A percentile compares a stretch with the other conserved stretches of the same genome.
These are phyloP conservation scores for Tetrapisispora taiwanensis DNA, from an alignment of 805 yeast genomes.

Conservation along the genomic window DNA sequence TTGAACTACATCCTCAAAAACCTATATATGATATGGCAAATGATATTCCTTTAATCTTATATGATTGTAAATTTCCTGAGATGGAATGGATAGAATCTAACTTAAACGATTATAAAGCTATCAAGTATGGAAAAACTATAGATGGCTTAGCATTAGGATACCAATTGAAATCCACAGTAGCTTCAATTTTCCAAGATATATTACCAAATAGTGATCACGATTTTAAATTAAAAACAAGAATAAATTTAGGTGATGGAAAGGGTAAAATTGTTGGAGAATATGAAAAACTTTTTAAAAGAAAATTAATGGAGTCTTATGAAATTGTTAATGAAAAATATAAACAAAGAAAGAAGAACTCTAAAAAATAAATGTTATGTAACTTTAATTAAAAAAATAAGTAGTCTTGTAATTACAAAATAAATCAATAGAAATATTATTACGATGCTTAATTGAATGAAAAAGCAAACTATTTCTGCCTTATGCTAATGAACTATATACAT, in stretches of 20 bases:
- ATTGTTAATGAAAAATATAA: constrained; percentile 55
- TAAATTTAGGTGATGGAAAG: constrained; percentile 67
- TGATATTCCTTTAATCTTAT: constrained; percentile 77
- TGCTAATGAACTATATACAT: too few relatives aligned
- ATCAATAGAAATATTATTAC: too few relatives aligned
- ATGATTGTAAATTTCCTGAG: constrained; percentile 68
- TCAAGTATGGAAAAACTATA: constrained; percentile 35
- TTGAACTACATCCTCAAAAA: constrained; percentile 46
- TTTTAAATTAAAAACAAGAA: constrained; percentile 25
- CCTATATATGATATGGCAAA: constrained; percentile 86
- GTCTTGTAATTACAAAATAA: not conserved
- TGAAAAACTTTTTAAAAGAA: constrained; percentile 47
- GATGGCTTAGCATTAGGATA: constrained; percentile 47
- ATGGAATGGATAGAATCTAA: constrained; percentile 49
- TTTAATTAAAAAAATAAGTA: not conserved
- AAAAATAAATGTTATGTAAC: not conserved
- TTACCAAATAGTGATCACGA: constrained; percentile 15
- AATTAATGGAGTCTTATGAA: constrained; percentile 56
- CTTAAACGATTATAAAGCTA: constrained; percentile 30
- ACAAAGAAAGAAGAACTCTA: constrained; percentile 30
- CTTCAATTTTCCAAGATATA: constrained; percentile 38
- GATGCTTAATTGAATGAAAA: too few relatives aligned
- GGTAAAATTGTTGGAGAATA: constrained; percentile 53
- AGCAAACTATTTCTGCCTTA: too few relatives aligned
- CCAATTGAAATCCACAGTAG: constrained; percentile 46